phyloP scores from a whole-genome alignment of 2,329 filamentous ascomycete genomes.

The Colletotrichum sp. region DNA sequence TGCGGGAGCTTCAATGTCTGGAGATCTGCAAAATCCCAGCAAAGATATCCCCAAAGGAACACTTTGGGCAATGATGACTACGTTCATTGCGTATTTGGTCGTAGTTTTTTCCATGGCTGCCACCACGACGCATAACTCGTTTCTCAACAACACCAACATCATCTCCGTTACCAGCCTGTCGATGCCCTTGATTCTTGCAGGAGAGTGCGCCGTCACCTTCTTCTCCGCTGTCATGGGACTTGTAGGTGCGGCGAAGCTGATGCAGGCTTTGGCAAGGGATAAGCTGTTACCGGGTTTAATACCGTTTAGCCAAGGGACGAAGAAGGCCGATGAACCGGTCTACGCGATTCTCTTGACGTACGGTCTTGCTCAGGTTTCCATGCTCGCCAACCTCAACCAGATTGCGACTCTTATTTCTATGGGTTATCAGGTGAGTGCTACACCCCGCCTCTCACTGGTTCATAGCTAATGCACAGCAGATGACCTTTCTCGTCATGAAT shows the following conservation, averaged over 20 bases:
- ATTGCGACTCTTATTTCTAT: conserved; percentile 91
- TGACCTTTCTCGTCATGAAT: conserved; percentile 91
- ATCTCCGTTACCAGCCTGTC: conserved; percentile 85
- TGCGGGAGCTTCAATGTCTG: conserved; percentile 87
- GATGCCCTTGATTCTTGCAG: conserved; percentile 73
- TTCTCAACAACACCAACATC: conserved; percentile 78
- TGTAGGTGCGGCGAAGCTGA: conserved; percentile 82
- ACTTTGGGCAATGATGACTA: conserved; percentile 76
- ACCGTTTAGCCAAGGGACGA: conserved; percentile 76
- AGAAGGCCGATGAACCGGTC: conserved; percentile 74
- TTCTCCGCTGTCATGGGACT: conserved; percentile 90
- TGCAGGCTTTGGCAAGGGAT: conserved; percentile 83
- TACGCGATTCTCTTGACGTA: conserved; percentile 80
- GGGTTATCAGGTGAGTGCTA: conserved; percentile 74
- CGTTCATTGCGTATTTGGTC: conserved; percentile 76
- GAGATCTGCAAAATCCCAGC: conserved; percentile 82
- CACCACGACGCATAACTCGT: conserved; percentile 75
- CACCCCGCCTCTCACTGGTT: not conserved
- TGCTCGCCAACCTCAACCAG: conserved; percentile 84
- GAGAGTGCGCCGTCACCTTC: conserved; percentile 81
- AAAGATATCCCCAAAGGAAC: conserved; percentile 87
- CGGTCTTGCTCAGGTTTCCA: conserved; percentile 75
- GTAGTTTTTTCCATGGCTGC: conserved; percentile 82
- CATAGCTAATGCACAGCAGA: conserved; percentile 45
- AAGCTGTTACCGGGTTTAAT: conserved; percentile 77